Conservation (phyloP, 768 basidiomycete species). For the Pleurotus citrinopileatus region DNA sequence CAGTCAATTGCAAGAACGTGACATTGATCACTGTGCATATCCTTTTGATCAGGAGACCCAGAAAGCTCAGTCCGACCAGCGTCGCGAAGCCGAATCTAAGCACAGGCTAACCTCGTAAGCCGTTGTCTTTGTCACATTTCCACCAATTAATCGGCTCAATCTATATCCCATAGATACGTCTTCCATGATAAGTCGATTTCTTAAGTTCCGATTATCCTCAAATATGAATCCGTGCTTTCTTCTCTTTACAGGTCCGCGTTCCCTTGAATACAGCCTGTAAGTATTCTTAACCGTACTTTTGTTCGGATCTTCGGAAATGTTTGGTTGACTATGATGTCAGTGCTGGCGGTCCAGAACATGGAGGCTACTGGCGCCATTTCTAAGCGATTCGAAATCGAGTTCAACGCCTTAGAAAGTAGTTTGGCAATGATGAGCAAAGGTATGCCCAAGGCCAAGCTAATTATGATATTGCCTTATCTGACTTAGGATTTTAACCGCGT, state of each 20-base stretch:
- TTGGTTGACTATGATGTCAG: slow-evolving; percentile 10
- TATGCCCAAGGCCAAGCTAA: slow-evolving; percentile 17
- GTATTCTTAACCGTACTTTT: not conserved
- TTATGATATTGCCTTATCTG: not conserved
- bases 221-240: slow-evolving; percentile 16
- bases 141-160: not conserved
- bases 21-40: not conserved
- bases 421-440: slow-evolving; percentile 75
- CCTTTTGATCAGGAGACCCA: slow-evolving; percentile 30
- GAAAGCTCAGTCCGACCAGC: slow-evolving; percentile 54
- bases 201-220: not conserved
- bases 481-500: not conserved
- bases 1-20: not conserved
- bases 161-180: slow-evolving; percentile 36
- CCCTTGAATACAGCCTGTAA: slow-evolving; percentile 57
- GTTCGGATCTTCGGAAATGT: not conserved
- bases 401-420: slow-evolving; percentile 66
- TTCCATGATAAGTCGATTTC: slow-evolving; percentile 40
- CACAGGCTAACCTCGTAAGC: slow-evolving; percentile 55
- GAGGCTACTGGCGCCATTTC: slow-evolving; percentile 58
- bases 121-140: slow-evolving; percentile 11
- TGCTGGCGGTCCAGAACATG: slow-evolving; percentile 79
- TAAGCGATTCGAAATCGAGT: slow-evolving; percentile 66
- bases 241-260: slow-evolving; percentile 48
- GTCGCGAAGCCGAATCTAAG: slow-evolving; percentile 61